A percentile compares a stretch with the other conserved stretches of the same genome.
Evolutionary conservation across 768 basidiomycete species (phyloP).

Genomic region (Pulveroboletus frians): DNA sequence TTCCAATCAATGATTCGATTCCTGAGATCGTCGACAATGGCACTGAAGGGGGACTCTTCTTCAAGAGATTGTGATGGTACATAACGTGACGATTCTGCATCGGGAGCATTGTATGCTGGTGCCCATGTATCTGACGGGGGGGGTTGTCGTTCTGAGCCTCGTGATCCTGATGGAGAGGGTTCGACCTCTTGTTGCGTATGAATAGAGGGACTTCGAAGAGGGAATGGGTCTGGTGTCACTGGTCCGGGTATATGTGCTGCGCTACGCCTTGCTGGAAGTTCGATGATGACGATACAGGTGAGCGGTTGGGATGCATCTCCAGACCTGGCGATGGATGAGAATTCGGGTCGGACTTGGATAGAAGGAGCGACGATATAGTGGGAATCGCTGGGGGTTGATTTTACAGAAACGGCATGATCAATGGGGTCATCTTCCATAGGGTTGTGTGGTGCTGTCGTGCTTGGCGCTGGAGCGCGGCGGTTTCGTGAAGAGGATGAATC

Average conservation of each 20-base stretch:
- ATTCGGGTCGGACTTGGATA: constrained; percentile 92
- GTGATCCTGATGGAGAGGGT: constrained; percentile 8
- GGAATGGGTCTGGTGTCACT: constrained; percentile 45
- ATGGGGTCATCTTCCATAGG: constrained; percentile 84
- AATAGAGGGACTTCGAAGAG: constrained; percentile 24
- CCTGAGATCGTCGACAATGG: constrained; percentile 84
- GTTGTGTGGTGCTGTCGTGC: constrained; percentile 41
- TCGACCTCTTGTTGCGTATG: constrained; percentile 24
- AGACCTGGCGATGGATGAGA: constrained; percentile 71
- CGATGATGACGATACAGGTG: constrained; percentile 91
- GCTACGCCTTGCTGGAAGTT: constrained; percentile 75
- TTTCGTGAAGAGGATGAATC: constrained; percentile 42
- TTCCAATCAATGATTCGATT: constrained; percentile 95
- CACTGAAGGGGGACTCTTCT: constrained; percentile 72
- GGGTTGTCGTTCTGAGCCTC: constrained; percentile 13
- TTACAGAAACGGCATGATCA: constrained; percentile 51
- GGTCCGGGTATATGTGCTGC: constrained; percentile 49
- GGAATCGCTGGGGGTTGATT: constrained; percentile 42
- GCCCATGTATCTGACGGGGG: constrained; percentile 22
- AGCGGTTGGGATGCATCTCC: constrained; percentile 71
- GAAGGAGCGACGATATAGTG: constrained; percentile 85
- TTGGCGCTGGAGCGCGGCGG: constrained; percentile 22
- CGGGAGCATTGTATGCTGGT: constrained; percentile 27
- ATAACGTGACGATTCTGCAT: constrained; percentile 30
- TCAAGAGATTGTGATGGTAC: constrained; percentile 30